These are phyloP conservation scores for Rhypophila decipiens DNA, from an alignment of 495 filamentous ascomycete genomes.

Conservation along the genomic window DNA sequence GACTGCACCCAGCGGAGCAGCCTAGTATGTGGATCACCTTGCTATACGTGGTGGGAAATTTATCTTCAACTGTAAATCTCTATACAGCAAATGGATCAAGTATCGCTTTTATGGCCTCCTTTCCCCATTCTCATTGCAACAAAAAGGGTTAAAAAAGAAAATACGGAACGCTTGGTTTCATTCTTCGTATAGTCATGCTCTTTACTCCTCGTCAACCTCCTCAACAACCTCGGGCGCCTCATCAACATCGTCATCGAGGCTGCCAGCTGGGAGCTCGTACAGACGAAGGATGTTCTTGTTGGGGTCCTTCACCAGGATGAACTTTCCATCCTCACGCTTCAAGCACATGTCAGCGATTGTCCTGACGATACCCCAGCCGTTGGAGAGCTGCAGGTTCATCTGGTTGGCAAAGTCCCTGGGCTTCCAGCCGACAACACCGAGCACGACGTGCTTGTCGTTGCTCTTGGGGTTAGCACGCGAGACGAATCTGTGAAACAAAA, in stretches of 20 bases:
- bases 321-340: constrained; percentile 66
- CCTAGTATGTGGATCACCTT: no score
- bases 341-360: constrained; percentile 90
- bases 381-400: constrained; percentile 94
- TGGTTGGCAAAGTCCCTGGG: constrained; percentile 92
- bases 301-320: constrained; percentile 75
- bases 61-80: no score
- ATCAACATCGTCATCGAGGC: constrained; percentile 64
- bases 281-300: constrained; percentile 90
- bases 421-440: constrained; percentile 96
- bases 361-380: constrained; percentile 98
- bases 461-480: constrained; percentile 87
- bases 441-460: constrained; percentile 83
- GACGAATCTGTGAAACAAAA: constrained; percentile 60
- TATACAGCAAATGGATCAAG: no score
- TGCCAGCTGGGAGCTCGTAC: constrained; percentile 81
- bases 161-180: no score
- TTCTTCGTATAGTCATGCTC: neutral
- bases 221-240: constrained; percentile 23
- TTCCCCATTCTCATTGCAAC: neutral
- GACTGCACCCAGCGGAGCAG: no score
- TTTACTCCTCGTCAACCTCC: constrained; percentile 28
- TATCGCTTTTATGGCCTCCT: neutral
- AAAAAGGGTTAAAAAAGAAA: neutral
- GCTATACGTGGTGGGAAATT: no score